These are phyloP conservation scores for Zygosaccharomyces pseudobailii DNA, from an alignment of 1,139 yeast genomes.

Conservation along the genomic window DNA sequence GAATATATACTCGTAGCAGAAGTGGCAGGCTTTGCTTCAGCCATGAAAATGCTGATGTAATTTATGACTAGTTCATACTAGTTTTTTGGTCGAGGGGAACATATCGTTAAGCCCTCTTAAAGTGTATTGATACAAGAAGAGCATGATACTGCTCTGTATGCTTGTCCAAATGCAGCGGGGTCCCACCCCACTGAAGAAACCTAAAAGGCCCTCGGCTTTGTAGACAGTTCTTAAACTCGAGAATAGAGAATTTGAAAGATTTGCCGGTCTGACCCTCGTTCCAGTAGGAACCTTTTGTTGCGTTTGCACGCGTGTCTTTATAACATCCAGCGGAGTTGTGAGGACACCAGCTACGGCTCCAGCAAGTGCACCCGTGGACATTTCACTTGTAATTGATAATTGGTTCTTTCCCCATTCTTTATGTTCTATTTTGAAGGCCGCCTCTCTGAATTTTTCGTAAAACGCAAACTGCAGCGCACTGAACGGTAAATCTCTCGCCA, in stretches of 20 bases:
- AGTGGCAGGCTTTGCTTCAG: too few species aligned
- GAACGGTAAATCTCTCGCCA: slow-evolving; percentile 87
- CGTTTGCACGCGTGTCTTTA: slow-evolving; percentile 90
- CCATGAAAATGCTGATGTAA: background rate
- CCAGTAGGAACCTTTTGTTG: slow-evolving; percentile 35
- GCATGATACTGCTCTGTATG: slow-evolving; percentile 90
- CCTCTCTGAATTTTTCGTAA: slow-evolving; percentile 74
- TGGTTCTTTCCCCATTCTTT: slow-evolving; percentile 33
- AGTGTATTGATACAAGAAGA: slow-evolving; percentile 67
- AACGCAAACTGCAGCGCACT: slow-evolving; percentile 95
- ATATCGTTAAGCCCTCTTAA: slow-evolving; percentile 30
- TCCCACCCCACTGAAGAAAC: slow-evolving; percentile 90
- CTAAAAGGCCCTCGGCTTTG: slow-evolving; percentile 67
- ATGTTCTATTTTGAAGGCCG: slow-evolving; percentile 43
- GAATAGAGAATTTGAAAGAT: slow-evolving; percentile 49
- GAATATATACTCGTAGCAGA: slow-evolving; percentile 1
- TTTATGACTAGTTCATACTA: slow-evolving; percentile 2
- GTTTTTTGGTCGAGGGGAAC: slow-evolving; percentile 2
- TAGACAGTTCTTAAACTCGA: slow-evolving; percentile 65
- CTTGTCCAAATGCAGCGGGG: slow-evolving; percentile 97
- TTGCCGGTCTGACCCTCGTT: slow-evolving; percentile 32
- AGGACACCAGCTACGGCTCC: slow-evolving; percentile 91
- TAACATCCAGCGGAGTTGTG: slow-evolving; percentile 85
- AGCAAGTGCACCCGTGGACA: slow-evolving; percentile 88
- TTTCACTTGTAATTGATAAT: slow-evolving; percentile 57